These are phyloP conservation scores for Emergomyces africanus DNA, from an alignment of 2,329 filamentous ascomycete genomes.

Conservation along the genomic window DNA sequence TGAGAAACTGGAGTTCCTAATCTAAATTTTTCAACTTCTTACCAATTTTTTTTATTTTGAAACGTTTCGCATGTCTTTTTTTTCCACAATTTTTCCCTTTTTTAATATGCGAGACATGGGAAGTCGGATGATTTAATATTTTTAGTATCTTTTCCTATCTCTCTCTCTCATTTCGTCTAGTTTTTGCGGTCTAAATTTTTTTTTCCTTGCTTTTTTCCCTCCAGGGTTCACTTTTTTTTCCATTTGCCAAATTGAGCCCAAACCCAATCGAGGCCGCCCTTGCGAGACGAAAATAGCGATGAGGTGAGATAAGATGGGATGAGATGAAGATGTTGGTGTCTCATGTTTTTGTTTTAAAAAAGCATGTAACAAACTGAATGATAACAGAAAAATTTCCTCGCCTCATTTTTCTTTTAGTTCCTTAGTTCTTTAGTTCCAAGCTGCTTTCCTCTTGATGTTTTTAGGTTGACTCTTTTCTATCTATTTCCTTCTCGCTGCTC, in stretches of 20 bases:
- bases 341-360: background rate
- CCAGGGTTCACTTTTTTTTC: background rate
- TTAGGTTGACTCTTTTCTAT: background rate
- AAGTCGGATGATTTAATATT: constrained; percentile 1
- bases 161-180: background rate
- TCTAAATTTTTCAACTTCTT: background rate
- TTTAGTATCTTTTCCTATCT: background rate
- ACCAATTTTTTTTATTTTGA: background rate
- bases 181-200: background rate
- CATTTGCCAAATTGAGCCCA: background rate
- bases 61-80: background rate
- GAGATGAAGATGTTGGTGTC: background rate
- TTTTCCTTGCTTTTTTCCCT: background rate
- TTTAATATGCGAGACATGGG: background rate
- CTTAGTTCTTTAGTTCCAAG: background rate
- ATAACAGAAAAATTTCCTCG: background rate
- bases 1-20: background rate
- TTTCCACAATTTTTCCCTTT: background rate
- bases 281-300: background rate
- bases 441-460: background rate
- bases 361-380: background rate
- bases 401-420: background rate
- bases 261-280: background rate
- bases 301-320: background rate
- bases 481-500: background rate